phyloP scores from a whole-genome alignment of 2,329 filamentous ascomycete species.

The Cadophora luteo-olivacea region DNA sequence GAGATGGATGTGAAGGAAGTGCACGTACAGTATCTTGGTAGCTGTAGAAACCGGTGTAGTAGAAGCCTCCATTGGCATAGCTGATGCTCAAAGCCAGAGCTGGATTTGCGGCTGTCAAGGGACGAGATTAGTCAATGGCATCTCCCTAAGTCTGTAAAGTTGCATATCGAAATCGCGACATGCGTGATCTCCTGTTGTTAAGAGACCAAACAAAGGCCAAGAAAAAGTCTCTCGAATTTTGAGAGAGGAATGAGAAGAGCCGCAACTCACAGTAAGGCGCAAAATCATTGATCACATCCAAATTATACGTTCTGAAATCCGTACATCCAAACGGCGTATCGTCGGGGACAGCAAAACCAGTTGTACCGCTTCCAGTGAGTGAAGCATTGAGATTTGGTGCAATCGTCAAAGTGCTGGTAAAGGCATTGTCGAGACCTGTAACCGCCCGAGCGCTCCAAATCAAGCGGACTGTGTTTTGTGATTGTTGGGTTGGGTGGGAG shows the following conservation, averaged over 20 bases:
- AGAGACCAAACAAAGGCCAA: not conserved
- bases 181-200: too few relatives aligned
- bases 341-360: constrained; percentile 64
- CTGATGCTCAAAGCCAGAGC: constrained; percentile 65
- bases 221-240: too few relatives aligned
- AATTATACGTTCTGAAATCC: constrained; percentile 71
- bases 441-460: constrained; percentile 63
- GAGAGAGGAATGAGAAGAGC: not conserved
- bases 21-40: constrained; percentile 68
- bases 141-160: not conserved
- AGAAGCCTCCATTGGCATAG: constrained; percentile 71
- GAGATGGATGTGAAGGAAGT: not conserved
- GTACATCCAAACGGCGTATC: constrained; percentile 67
- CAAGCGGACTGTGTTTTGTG: constrained; percentile 58
- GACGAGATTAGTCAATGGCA: not conserved
- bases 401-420: constrained; percentile 65
- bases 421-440: constrained; percentile 62
- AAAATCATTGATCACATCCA: constrained; percentile 69
- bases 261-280: constrained; percentile 46
- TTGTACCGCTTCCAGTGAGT: constrained; percentile 66
- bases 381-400: constrained; percentile 68
- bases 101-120: constrained; percentile 55
- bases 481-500: constrained; percentile 33
- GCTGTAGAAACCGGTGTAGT: constrained; percentile 69
- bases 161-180: too few relatives aligned